Percentiles rank a stretch among this genome's conserved stretches.
These are phyloP conservation scores for Morella rubra DNA, from an alignment of 306 rosid genomes.

Conservation along the genomic window DNA sequence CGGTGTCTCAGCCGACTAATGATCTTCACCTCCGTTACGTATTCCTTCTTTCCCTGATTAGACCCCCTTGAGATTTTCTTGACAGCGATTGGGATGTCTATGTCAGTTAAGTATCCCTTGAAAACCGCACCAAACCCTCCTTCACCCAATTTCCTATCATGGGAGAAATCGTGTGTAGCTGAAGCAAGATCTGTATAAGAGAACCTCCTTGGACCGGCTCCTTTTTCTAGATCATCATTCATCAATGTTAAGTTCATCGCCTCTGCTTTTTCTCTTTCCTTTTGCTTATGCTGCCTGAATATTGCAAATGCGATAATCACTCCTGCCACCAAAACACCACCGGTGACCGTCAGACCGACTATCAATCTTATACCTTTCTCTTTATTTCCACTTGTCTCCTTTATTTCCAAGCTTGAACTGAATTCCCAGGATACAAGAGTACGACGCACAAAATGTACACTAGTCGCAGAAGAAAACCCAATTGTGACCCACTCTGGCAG, in stretches of 20 bases:
- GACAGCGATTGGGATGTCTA: no score
- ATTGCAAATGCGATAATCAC: conserved; percentile 9
- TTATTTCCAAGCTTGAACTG: conserved; percentile 32
- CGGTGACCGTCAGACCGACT: conserved; percentile 21
- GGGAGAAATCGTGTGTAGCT: conserved; percentile 44
- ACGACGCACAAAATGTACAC: conserved; percentile 8
- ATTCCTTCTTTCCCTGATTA: no score
- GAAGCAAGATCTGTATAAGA: conserved; percentile 27
- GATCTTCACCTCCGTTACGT: no score
- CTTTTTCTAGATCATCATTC: conserved; percentile 36
- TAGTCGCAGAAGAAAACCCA: no score
- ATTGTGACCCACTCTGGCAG: no score
- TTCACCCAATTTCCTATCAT: conserved; percentile 33
- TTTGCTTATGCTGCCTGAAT: conserved; percentile 10
- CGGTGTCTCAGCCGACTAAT: no score
- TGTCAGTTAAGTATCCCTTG: no score
- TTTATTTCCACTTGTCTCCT: neutral
- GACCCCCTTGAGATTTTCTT: no score
- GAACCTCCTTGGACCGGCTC: conserved; percentile 53
- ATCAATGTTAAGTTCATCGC: conserved; percentile 28
- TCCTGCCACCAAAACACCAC: conserved; percentile 21
- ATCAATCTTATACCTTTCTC: neutral
- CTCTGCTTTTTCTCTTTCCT: neutral
- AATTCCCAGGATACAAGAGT: conserved; percentile 44
- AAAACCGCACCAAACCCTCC: no score